Evolutionary conservation across 345 rosid genomes (phyloP).

Genomic region (Eucalyptus sp.): DNA sequence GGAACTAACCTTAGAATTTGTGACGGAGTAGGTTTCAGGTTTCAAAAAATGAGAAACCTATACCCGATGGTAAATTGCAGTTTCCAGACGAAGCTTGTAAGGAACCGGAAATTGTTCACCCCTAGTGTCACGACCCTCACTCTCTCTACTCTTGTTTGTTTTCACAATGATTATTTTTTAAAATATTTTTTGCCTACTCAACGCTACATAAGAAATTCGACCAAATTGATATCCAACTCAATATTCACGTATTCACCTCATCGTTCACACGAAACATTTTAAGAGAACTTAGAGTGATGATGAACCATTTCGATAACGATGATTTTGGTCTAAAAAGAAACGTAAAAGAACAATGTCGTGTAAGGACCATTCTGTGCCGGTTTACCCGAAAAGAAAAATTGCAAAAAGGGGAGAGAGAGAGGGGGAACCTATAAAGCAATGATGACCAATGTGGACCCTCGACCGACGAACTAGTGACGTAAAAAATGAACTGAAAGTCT

Average conservation of each 20-base stretch:
- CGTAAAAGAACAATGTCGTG: accelerated
- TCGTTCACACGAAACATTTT: neutral
- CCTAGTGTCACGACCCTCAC: neutral
- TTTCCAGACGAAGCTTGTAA: too few species aligned
- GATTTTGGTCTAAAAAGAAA: neutral
- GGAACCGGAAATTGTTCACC: accelerated
- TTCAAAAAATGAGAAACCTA: too few species aligned
- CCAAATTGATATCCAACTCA: neutral
- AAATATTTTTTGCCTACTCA: neutral
- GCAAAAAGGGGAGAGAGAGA: neutral
- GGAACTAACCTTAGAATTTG: too few species aligned
- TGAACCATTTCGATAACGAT: neutral
- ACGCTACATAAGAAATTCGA: neutral
- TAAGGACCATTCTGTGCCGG: neutral
- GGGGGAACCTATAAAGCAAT: neutral
- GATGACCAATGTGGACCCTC: neutral
- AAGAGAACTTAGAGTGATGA: neutral
- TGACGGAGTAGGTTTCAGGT: too few species aligned
- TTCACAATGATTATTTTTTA: neutral
- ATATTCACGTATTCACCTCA: neutral
- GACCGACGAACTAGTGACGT: neutral
- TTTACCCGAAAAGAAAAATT: neutral
- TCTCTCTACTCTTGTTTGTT: neutral
- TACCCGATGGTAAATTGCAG: accelerated
- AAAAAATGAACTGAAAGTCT: neutral